Evolutionary conservation across 345 rosid species (phyloP).

Genomic region (Murraya paniculata): DNA sequence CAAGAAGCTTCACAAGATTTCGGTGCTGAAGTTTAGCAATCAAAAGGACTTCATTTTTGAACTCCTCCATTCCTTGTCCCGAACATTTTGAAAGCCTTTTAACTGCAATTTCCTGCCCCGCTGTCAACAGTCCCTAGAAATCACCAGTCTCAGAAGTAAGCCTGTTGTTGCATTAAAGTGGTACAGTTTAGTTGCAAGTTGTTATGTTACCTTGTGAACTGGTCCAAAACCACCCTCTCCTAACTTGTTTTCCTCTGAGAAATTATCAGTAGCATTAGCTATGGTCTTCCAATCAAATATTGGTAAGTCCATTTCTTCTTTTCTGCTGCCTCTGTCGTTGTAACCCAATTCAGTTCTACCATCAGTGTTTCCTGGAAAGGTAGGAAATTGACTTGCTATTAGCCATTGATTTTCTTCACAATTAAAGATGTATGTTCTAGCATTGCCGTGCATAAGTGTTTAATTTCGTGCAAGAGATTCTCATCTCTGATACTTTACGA

Average conservation of each 20-base stretch:
- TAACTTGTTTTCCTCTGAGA: constrained; percentile 21
- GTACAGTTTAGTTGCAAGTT: neutral
- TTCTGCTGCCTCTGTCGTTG: neutral
- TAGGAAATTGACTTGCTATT: neutral
- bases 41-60: constrained; percentile 23
- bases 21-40: constrained; percentile 39
- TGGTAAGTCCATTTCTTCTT: constrained; percentile 22
- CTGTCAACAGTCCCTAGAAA: constrained; percentile 12
- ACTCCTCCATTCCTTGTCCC: constrained; percentile 14
- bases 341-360: neutral
- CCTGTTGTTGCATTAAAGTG: neutral
- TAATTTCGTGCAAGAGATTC: too few relatives aligned
- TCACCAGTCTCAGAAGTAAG: neutral
- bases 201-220: constrained; percentile 27
- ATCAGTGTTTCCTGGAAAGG: neutral
- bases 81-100: constrained; percentile 18
- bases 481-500: neutral
- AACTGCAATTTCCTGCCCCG: constrained; percentile 13
- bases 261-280: constrained; percentile 23
- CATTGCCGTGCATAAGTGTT: neutral
- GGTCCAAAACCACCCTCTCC: constrained; percentile 38
- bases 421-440: too few relatives aligned
- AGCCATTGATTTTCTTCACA: neutral
- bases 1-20: constrained; percentile 39
- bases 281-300: constrained; percentile 14